Evolutionary conservation across 2,329 filamentous ascomycete species (phyloP), one percentile per base, ranked within the genome.

Genomic region (Colletotrichum abscissum): DNA sequence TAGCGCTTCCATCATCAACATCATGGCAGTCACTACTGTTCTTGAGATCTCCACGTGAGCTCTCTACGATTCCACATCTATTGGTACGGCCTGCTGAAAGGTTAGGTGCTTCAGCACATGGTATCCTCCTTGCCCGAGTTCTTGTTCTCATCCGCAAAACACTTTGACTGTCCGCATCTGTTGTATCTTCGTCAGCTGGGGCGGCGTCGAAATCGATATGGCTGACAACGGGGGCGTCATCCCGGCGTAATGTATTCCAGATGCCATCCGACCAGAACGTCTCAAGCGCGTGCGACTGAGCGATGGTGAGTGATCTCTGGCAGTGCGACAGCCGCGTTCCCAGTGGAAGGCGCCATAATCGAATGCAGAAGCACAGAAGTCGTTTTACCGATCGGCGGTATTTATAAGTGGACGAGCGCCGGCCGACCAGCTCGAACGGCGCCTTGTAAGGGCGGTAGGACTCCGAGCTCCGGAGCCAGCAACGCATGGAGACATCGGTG

Each of bases 381-480:
- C 35, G 9, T 28, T 62, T 62, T 2, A 28, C 35, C 9, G 22
- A 14, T 5, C 58, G 14, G 35, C 58, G 8, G 35, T 62, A 62
- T 16, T 28, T 46, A 5, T 28, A 46, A 11, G 22, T 46, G 8
- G 22, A 26, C 1, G 58, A 11, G 5, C 7, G 63, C 33, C 22
- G 33, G 63, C 33, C 14, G n/a, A 28, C 33, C 8, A 65, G 52
- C 63, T 65, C 9, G 5, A 65, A 65, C 6, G 33, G 52, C 12
- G 52, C 63, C n/a, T 65, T 65, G 14, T 65, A 56, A 6, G 52
- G 63, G n/a, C 63, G 52, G 26, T 65, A 30, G n/a, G 52, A 33
- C 49, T 57, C 52, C 6, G 14, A 57, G 49, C 63, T 65, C 6
- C 24, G 26, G 49, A 65, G 63, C 63, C 52, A 65, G 30, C 63